Percentiles rank a stretch among this genome's conserved stretches.
These are phyloP conservation scores for Candida labiduridarum DNA, from an alignment of 1,139 yeast species.

Conservation along the genomic window DNA sequence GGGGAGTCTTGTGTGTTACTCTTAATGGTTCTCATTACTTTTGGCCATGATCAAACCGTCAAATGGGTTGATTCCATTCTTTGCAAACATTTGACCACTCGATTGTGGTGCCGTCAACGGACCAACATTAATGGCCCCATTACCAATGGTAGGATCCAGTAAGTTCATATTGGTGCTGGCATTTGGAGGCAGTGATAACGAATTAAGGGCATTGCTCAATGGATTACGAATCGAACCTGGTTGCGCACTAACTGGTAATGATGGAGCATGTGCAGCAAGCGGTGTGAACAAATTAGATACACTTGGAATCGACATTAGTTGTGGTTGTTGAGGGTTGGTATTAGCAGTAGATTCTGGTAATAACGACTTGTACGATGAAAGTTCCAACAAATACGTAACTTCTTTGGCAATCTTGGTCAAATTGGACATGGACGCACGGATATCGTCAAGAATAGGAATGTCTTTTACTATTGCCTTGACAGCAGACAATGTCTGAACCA, in stretches of 20 bases:
- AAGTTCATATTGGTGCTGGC: conserved; percentile 22
- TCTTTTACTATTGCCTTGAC: conserved; percentile 84
- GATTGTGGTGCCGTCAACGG: conserved; percentile 40
- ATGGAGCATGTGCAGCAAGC: conserved; percentile 30
- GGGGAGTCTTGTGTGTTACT: not conserved
- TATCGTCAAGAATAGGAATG: conserved; percentile 76
- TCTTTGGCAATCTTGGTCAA: conserved; percentile 89
- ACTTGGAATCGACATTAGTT: conserved; percentile 6
- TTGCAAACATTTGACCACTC: conserved; percentile 37
- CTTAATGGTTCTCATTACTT: conserved; percentile 7
- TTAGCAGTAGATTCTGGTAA: conserved; percentile 22
- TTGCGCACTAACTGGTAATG: conserved; percentile 17
- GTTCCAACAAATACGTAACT: conserved; percentile 77
- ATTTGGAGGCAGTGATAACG: conserved; percentile 7
- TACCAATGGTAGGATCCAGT: conserved; percentile 7
- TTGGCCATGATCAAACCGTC: conserved; percentile 42
- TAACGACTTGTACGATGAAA: conserved; percentile 44
- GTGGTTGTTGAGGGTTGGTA: conserved; percentile 9
- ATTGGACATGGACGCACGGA: conserved; percentile 76
- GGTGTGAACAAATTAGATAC: conserved; percentile 41
- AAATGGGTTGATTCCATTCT: conserved; percentile 44
- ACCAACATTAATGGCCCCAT: conserved; percentile 11
- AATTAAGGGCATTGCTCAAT: conserved; percentile 12
- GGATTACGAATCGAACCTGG: conserved; percentile 36
- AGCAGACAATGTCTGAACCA: conserved; percentile 78